Conservation (phyloP, 192 early-diverging fungal genomes). For the Gamsiella multidivaricata region DNA sequence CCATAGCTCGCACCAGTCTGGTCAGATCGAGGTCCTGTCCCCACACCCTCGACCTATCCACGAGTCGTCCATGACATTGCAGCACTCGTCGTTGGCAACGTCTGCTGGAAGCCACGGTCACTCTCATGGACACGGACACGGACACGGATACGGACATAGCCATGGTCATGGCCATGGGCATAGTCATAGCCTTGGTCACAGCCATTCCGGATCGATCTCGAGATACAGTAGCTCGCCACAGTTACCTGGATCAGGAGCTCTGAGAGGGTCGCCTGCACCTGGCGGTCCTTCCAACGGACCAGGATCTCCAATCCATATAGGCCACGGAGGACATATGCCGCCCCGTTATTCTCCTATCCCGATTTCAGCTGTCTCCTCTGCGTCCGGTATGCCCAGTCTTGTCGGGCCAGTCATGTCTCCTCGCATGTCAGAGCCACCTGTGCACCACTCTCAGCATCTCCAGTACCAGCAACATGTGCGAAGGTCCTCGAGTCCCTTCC, state of each 20-base stretch:
- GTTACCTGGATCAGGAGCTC: constrained; percentile 19
- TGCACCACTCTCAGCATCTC: constrained; percentile 18
- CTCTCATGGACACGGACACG: background rate
- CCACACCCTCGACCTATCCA: constrained; percentile 21
- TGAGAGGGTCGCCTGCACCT: constrained; percentile 29
- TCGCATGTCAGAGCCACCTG: constrained; percentile 15
- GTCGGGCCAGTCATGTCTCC: constrained; percentile 28
- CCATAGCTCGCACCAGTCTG: constrained; percentile 18
- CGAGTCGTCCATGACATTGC: constrained; percentile 14
- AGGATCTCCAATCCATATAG: constrained; percentile 37
- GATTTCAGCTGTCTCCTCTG: constrained; percentile 11
- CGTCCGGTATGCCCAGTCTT: constrained; percentile 6
- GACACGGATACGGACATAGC: background rate
- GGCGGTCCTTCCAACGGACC: constrained; percentile 10
- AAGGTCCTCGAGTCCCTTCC: constrained; percentile 41
- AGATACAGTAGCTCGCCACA: constrained; percentile 46
- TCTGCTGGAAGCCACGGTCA: background rate
- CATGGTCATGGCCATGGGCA: background rate
- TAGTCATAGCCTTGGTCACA: constrained; percentile 20
- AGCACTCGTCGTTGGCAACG: constrained; percentile 8
- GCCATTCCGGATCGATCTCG: constrained; percentile 25
- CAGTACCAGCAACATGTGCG: constrained; percentile 32
- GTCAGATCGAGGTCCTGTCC: constrained; percentile 23
- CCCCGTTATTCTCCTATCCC: constrained; percentile 37
- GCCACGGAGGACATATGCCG: constrained; percentile 25